These are phyloP conservation scores for Theileria parva DNA, from an alignment of 169 alveolate genomes.

Conservation along the genomic window DNA sequence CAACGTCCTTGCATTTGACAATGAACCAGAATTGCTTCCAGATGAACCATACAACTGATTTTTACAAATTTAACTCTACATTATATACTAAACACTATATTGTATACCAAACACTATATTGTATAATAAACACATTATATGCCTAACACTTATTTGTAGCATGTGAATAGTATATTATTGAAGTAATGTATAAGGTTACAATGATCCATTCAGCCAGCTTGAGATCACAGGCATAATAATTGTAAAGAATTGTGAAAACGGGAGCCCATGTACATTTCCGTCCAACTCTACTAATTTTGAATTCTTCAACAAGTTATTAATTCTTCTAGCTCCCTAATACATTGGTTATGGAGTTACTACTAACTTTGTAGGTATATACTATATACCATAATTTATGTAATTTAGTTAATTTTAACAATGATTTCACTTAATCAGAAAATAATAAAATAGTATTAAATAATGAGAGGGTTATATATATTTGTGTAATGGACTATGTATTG, in stretches of 20 bases:
- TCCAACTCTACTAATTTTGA: slow-evolving; percentile 43
- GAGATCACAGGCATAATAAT: slow-evolving; percentile 14
- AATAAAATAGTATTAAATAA: not conserved
- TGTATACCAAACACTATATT: too few species aligned
- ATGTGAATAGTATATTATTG: not conserved
- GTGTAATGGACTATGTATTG: not conserved
- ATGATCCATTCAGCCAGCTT: not conserved
- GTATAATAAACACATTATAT: too few species aligned
- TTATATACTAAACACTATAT: not conserved
- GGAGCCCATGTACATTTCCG: slow-evolving; percentile 37
- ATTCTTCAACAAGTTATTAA: not conserved
- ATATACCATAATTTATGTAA: too few species aligned
- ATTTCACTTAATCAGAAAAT: too few species aligned
- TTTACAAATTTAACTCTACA: not conserved
- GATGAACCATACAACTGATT: not conserved
- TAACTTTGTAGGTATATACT: too few species aligned
- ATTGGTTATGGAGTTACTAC: not conserved
- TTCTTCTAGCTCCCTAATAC: slow-evolving; percentile 16
- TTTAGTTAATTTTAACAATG: too few species aligned
- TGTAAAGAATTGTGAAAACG: slow-evolving; percentile 25
- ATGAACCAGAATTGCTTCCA: not conserved
- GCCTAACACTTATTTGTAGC: too few species aligned
- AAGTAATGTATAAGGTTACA: not conserved
- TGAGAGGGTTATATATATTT: not conserved
- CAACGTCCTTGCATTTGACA: slow-evolving; percentile 37